Conservation (phyloP, 768 basidiomycete genomes). For the Tylopilus sp. region DNA sequence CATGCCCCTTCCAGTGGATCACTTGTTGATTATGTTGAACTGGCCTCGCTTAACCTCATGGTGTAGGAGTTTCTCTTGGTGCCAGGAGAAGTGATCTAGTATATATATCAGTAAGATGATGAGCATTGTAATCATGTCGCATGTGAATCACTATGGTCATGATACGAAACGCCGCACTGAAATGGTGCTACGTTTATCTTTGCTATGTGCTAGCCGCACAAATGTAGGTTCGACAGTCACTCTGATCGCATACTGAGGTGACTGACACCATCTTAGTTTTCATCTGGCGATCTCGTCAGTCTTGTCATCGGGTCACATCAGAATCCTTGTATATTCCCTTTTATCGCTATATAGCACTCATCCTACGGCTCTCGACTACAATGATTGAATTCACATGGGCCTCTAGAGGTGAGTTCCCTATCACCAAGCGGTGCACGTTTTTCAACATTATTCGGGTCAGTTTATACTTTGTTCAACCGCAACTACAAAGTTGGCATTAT, state of each 20-base stretch:
- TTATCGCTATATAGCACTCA: slow-evolving; percentile 5
- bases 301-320: slow-evolving; percentile 8
- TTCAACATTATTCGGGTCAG: not conserved
- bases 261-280: slow-evolving; percentile 4
- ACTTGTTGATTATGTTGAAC: slow-evolving; percentile 7
- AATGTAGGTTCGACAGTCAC: slow-evolving; percentile 2
- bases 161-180: slow-evolving; percentile 8
- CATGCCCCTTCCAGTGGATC: not conserved
- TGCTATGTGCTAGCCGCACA: slow-evolving; percentile 14
- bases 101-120: slow-evolving; percentile 29
- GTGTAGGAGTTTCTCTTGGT: slow-evolving; percentile 28
- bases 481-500: slow-evolving; percentile 25
- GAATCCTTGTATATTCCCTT: slow-evolving; percentile 10
- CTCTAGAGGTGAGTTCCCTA: slow-evolving; percentile 20
- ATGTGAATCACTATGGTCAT: not conserved
- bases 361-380: slow-evolving; percentile 8
- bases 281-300: slow-evolving; percentile 4
- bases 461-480: slow-evolving; percentile 34
- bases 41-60: slow-evolving; percentile 24
- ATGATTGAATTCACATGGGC: slow-evolving; percentile 24
- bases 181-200: slow-evolving; percentile 19
- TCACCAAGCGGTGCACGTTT: not conserved
- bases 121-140: too few relatives aligned
- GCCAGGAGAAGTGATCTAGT: slow-evolving; percentile 23
- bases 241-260: not conserved